Evolutionary conservation across 2,329 filamentous ascomycete genomes (phyloP).

Genomic region (Colletotrichum siamense): DNA sequence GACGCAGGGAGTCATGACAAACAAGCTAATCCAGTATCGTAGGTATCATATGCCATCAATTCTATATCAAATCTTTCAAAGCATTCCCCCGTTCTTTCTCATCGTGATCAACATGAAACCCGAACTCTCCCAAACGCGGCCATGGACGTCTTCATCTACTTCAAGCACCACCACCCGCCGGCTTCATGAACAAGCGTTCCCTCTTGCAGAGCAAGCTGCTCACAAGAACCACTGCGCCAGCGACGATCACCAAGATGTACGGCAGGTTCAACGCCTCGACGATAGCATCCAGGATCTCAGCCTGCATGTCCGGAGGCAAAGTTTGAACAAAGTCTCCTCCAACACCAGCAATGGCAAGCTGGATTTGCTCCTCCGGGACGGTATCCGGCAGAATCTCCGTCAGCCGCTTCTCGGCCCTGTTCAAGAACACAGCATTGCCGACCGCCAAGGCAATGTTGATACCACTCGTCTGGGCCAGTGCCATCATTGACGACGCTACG

Average conservation of each 20-base stretch:
- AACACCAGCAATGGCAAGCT: slow-evolving; percentile 27
- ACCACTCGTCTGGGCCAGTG: slow-evolving; percentile 10
- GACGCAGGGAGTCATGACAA: not conserved
- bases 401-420: slow-evolving; percentile 31
- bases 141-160: not conserved
- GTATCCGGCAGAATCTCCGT: slow-evolving; percentile 25
- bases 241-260: slow-evolving; percentile 37
- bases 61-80: not conserved
- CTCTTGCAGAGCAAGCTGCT: slow-evolving; percentile 17
- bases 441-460: slow-evolving; percentile 18
- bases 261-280: slow-evolving; percentile 23
- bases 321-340: slow-evolving; percentile 7
- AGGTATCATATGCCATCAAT: not conserved
- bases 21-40: not conserved
- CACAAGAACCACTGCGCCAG: slow-evolving; percentile 38
- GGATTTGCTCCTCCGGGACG: slow-evolving; percentile 25
- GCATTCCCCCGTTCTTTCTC: not conserved
- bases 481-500: slow-evolving; percentile 1
- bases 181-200: slow-evolving; percentile 13
- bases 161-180: not conserved
- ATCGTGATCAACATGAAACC: not conserved
- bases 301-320: slow-evolving; percentile 21
- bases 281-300: slow-evolving; percentile 28
- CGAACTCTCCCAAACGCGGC: not conserved
- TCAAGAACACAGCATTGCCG: slow-evolving; percentile 33